phyloP scores from a whole-genome alignment of 1,284 basidiomycete genomes.

The Malassezia slooffiae region DNA sequence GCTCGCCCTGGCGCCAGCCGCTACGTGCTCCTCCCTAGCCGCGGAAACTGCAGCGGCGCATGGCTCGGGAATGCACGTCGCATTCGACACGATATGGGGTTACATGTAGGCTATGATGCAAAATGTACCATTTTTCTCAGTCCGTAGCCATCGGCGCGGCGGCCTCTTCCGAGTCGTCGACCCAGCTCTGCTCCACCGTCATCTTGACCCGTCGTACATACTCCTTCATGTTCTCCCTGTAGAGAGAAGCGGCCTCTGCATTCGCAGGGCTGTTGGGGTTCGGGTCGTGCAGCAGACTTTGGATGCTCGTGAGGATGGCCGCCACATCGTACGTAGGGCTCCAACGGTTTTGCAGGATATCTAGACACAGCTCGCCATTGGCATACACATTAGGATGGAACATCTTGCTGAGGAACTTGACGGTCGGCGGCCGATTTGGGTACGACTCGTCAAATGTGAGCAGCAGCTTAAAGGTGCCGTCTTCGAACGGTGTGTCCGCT shows the following conservation, averaged over 20 bases:
- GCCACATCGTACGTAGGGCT: slow-evolving; percentile 96
- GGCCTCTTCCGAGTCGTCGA: slow-evolving; percentile 36
- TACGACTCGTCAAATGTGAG: slow-evolving; percentile 95
- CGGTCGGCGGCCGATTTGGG: slow-evolving; percentile 92
- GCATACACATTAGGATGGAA: slow-evolving; percentile 98
- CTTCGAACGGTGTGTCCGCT: slow-evolving; percentile 98
- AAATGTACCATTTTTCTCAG: too few species aligned
- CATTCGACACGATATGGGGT: too few species aligned
- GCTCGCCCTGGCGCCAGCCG: too few species aligned
- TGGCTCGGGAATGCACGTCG: too few species aligned
- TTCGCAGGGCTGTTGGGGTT: slow-evolving; percentile 95
- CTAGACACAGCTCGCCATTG: slow-evolving; percentile 92
- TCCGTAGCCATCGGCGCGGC: too few species aligned
- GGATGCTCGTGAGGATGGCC: slow-evolving; percentile 89
- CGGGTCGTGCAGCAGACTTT: slow-evolving; percentile 87
- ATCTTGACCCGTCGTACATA: slow-evolving; percentile 82
- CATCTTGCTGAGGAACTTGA: slow-evolving; percentile 94
- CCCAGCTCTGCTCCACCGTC: slow-evolving; percentile 45
- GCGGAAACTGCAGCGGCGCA: too few species aligned
- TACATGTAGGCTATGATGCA: too few species aligned
- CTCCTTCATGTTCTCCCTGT: slow-evolving; percentile 96
- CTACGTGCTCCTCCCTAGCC: too few species aligned
- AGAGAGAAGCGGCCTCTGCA: slow-evolving; percentile 88
- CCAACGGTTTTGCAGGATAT: slow-evolving; percentile 97
- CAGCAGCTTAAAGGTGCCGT: slow-evolving; percentile 92